A percentile compares a stretch with the other conserved stretches of the same genome.
Evolutionary conservation across 306 rosid species (phyloP).

Genomic region (Cicer yamashitae): DNA sequence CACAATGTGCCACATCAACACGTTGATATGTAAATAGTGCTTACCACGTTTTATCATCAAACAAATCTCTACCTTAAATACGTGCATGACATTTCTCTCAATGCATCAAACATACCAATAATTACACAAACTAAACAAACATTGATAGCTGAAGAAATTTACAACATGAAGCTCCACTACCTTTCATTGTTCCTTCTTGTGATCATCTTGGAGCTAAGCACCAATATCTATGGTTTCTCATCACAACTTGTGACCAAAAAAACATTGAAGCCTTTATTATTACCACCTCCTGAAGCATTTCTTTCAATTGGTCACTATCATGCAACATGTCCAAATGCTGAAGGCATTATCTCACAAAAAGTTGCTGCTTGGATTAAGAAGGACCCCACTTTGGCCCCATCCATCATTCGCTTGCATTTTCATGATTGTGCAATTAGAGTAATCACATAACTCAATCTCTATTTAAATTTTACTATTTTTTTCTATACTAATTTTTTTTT

Average conservation of each 20-base stretch:
- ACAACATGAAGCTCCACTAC: conserved; percentile 51
- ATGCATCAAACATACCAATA: conserved; percentile 6
- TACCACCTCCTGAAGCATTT: conserved; percentile 44
- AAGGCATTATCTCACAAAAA: conserved; percentile 66
- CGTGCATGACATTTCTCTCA: conserved; percentile 39
- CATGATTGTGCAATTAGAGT: conserved; percentile 86
- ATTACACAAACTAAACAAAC: background rate
- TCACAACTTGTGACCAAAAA: background rate
- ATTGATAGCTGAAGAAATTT: conserved; percentile 6
- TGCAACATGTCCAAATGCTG: conserved; percentile 67
- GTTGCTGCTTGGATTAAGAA: conserved; percentile 66
- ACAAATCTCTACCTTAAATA: conserved; percentile 37
- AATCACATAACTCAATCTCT: conserved; percentile 37
- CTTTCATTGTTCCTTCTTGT: conserved; percentile 45
- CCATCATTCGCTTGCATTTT: conserved; percentile 79
- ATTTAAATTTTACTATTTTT: conserved; percentile 11
- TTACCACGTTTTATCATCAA: conserved; percentile 54
- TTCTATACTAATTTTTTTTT: background rate
- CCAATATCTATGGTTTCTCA: conserved; percentile 29
- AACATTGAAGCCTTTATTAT: background rate
- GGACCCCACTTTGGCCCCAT: conserved; percentile 74
- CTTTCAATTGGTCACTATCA: conserved; percentile 60
- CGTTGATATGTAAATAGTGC: conserved; percentile 55
- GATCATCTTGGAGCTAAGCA: conserved; percentile 43
- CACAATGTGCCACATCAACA: conserved; percentile 44